Evolutionary conservation across 805 yeast genomes (phyloP).

Genomic region (Monosporozyma solicola): DNA sequence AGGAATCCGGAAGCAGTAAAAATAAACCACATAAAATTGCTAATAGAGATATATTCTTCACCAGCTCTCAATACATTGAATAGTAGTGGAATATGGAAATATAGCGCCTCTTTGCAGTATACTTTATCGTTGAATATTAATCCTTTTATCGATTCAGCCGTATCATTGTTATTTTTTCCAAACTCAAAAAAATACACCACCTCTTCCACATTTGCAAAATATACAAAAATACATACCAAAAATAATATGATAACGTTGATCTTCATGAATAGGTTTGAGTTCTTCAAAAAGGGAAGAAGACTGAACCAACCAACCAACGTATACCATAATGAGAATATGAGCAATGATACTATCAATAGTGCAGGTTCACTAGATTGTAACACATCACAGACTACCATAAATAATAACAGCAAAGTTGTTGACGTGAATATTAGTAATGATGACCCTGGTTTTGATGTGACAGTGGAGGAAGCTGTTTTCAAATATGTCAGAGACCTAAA

Average conservation of each 20-base stretch:
- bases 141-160: not conserved
- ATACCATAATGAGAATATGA: not conserved
- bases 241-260: not conserved
- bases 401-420: not conserved
- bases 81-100: not conserved
- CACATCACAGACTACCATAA: not conserved
- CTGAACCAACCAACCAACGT: not conserved
- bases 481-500: slow-evolving; percentile 59
- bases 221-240: not conserved
- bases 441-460: slow-evolving; percentile 18
- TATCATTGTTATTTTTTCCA: not conserved
- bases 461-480: slow-evolving; percentile 72
- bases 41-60: not conserved
- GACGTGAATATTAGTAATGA: not conserved
- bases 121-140: too few species aligned
- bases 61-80: not conserved
- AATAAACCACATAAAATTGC: not conserved
- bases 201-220: not conserved
- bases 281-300: not conserved
- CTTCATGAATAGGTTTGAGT: not conserved
- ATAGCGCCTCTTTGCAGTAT: too few species aligned
- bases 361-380: not conserved
- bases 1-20: not conserved
- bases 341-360: not conserved
- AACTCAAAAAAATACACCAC: not conserved